Conservation (phyloP, 345 rosid species). For the Populus pruinosa region DNA sequence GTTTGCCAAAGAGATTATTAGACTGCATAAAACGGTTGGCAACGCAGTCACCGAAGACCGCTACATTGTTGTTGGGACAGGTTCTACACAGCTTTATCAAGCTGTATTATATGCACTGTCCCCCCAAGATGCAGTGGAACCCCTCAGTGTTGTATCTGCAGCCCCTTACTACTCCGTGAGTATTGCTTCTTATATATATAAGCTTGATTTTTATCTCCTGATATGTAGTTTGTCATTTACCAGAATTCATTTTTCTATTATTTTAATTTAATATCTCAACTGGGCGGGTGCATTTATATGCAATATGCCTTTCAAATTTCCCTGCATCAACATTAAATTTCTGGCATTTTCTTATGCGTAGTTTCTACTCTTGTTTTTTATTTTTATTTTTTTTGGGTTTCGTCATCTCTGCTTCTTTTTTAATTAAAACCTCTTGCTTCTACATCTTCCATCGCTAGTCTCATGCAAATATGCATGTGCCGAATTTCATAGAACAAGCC, state of each 20-base stretch:
- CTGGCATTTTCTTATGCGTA: not conserved
- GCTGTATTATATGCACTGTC: constrained; percentile 83
- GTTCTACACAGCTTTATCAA: constrained; percentile 82
- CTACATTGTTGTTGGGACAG: constrained; percentile 80
- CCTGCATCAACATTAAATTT: not conserved
- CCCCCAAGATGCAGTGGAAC: constrained; percentile 49
- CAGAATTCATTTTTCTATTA: not conserved
- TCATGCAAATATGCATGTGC: not conserved
- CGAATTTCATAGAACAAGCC: not conserved
- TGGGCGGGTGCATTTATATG: not conserved
- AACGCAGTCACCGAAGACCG: constrained; percentile 70
- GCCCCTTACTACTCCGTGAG: constrained; percentile 83
- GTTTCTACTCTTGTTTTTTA: not conserved
- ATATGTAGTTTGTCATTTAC: not conserved
- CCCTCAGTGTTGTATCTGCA: constrained; percentile 72
- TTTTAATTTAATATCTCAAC: not conserved
- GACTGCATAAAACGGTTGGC: constrained; percentile 70
- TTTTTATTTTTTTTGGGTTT: fast-evolving
- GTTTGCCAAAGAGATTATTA: constrained; percentile 52
- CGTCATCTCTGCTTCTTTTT: not conserved
- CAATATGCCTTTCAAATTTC: not conserved
- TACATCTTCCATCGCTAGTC: not conserved
- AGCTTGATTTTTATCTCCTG: not conserved
- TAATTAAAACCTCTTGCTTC: not conserved
- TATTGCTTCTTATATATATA: not conserved